phyloP scores from a whole-genome alignment of 768 basidiomycete species.

The Kwoniella sp. region DNA sequence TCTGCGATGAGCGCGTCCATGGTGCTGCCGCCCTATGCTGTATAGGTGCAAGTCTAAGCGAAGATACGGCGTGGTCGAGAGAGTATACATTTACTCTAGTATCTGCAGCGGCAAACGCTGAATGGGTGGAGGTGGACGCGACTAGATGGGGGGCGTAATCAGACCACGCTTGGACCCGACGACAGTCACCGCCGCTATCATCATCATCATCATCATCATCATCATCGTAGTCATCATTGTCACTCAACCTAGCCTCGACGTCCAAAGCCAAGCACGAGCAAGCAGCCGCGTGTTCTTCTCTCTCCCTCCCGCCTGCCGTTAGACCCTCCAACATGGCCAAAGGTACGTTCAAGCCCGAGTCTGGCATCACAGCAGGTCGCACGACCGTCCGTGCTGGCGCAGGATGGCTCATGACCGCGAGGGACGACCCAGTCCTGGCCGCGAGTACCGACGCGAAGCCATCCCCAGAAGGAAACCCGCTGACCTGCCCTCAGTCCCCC shows the following conservation, averaged over 20 bases:
- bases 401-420: background rate
- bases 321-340: slow-evolving; percentile 9
- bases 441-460: too few relatives aligned
- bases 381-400: slow-evolving; percentile 56
- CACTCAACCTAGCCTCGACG: too few relatives aligned
- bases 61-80: too few relatives aligned
- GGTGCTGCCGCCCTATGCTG: too few relatives aligned
- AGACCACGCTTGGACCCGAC: background rate
- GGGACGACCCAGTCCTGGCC: too few relatives aligned
- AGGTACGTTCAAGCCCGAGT: background rate
- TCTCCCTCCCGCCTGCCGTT: slow-evolving; percentile 56
- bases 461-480: too few relatives aligned
- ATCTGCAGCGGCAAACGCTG: too few relatives aligned
- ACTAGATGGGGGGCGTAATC: slow-evolving; percentile 6
- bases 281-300: too few relatives aligned
- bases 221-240: slow-evolving; percentile 43
- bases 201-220: background rate
- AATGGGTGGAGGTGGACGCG: too few relatives aligned
- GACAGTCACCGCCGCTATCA: background rate
- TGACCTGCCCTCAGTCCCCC: slow-evolving; percentile 75
- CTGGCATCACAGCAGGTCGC: slow-evolving; percentile 49
- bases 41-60: too few relatives aligned
- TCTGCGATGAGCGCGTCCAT: slow-evolving; percentile 93
- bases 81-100: too few relatives aligned
- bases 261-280: too few relatives aligned